These are phyloP conservation scores for Globisporangium alternatum DNA, from an alignment of 352 stramenopile species.

Conservation along the genomic window DNA sequence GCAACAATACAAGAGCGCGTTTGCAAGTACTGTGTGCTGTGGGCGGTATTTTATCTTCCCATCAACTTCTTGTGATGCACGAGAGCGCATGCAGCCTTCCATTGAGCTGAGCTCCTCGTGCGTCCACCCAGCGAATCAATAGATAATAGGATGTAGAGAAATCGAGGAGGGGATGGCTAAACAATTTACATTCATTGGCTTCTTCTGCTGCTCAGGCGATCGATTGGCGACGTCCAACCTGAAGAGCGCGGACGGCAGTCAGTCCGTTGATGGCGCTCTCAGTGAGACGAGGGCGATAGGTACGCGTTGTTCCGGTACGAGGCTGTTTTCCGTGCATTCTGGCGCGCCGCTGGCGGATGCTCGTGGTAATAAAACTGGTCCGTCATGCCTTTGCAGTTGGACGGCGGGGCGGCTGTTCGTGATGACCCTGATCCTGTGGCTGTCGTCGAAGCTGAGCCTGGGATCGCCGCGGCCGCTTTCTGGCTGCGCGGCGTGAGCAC, in stretches of 20 bases:
- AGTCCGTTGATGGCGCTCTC: conserved; percentile 10
- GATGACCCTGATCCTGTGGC: conserved; percentile 19
- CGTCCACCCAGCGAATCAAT: background rate
- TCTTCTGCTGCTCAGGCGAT: conserved; percentile 13
- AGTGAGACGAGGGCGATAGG: conserved; percentile 8
- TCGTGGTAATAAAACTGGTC: conserved; percentile 9
- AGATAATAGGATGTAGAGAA: background rate
- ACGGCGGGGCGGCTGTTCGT: conserved; percentile 16
- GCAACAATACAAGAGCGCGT: background rate
- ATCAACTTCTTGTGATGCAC: too few relatives aligned
- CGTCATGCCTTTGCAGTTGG: conserved; percentile 10
- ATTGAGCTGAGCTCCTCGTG: background rate
- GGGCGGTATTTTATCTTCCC: too few relatives aligned
- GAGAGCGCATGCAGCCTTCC: too few relatives aligned
- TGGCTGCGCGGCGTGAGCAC: conserved; percentile 44
- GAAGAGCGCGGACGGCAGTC: conserved; percentile 9
- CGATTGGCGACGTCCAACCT: background rate
- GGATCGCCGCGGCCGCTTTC: conserved; percentile 22
- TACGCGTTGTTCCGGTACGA: conserved; percentile 22
- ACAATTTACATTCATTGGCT: conserved; percentile 12
- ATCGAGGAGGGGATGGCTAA: background rate
- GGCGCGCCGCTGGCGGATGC: conserved; percentile 22
- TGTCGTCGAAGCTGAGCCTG: background rate
- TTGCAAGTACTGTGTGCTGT: background rate
- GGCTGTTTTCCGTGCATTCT: conserved; percentile 20